Base-by-base conservation (phyloP, 1,139 yeast genomes). In the Hyphopichia khmerensis region DNA sequence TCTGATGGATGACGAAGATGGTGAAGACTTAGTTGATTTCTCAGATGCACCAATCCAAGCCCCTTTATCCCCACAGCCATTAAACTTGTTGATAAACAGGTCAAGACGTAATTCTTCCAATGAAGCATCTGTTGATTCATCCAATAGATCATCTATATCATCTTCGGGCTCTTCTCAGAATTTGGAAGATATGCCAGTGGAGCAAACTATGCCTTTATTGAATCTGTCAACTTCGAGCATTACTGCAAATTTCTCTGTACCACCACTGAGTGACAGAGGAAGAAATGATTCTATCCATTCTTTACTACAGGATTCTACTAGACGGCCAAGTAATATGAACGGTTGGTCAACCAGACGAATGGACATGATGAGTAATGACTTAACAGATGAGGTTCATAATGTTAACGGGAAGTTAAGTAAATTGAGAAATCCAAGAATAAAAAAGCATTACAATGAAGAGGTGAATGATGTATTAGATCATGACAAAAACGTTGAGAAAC, bases 141-240 rank as follows among this genome's bases (percentile, higher is more conserved):
- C 24, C 24, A 5, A 8, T 8, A 21, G 24, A 8, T 60, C 69
- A 1, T 67, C 74, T 0, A 33, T 55, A 3, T 49, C 60, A 2
- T 67, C 72, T 31, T 38, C 48, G 6, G 45, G 46, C 3, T 58
- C 67, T 2, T 47, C 50, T 4, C 13, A 17, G 10, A 41, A 47
- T 24, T 43, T 47, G 13, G 56, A 43, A 23, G 59, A 60, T 35
- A 27, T 55, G 3, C 68, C 68, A 1, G 47, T 65, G 17, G 77
- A 72, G 18, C 75, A 66, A 48, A 65, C 69, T 2, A 56, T 71
- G 24, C 79, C 78, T 10, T 55, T 73, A 23, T 56, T 73, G 16
- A 55, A 58, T 15, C 50, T 57, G 39, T 26, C 29, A 11, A 11
- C n/a, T 8, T 8, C n/a, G 13, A 26, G 29, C 10, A n/a, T 27